Percentiles rank a stretch among this genome's conserved stretches.
phyloP scores from a whole-genome alignment of 306 rosid genomes.

The Calophaca sinica region DNA sequence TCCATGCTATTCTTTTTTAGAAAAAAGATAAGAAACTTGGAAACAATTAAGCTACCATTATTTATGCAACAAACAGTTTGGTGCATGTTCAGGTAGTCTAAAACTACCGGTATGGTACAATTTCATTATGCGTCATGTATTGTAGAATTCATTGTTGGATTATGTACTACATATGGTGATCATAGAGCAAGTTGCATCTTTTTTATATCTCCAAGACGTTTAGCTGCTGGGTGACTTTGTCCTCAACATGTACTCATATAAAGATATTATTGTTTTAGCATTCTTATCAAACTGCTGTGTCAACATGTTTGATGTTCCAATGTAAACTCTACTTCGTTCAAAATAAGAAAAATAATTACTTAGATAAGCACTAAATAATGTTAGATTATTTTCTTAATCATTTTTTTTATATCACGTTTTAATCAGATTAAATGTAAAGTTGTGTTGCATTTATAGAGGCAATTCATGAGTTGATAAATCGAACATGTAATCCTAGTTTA shows the following conservation, averaged over 20 bases:
- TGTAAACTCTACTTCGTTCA: not conserved
- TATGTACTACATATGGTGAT: constrained; percentile 19
- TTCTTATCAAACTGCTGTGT: not conserved
- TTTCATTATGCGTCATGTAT: constrained; percentile 25
- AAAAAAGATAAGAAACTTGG: constrained; percentile 2
- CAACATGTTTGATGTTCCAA: not conserved
- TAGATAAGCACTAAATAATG: too few relatives aligned
- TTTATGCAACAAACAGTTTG: constrained; percentile 32
- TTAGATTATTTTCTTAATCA: too few relatives aligned
- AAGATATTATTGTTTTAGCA: not conserved
- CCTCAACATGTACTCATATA: not conserved
- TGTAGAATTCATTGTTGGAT: constrained; percentile 16
- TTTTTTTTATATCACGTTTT: too few relatives aligned
- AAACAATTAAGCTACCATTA: constrained; percentile 11
- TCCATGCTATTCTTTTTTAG: constrained; percentile 13
- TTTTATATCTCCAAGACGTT: not conserved
- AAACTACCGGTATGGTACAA: constrained; percentile 14
- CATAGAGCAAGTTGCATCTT: not conserved
- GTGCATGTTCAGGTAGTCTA: constrained; percentile 21
- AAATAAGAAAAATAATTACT: too few relatives aligned
- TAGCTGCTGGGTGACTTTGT: constrained; percentile 14
- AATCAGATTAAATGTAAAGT: too few relatives aligned
- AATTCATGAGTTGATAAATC: too few relatives aligned
- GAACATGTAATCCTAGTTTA: too few relatives aligned
- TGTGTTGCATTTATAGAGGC: too few relatives aligned